Percentiles rank a stretch among this genome's conserved stretches.
Evolutionary conservation across 805 yeast species (phyloP).

Genomic region (Metschnikowia continentalis): DNA sequence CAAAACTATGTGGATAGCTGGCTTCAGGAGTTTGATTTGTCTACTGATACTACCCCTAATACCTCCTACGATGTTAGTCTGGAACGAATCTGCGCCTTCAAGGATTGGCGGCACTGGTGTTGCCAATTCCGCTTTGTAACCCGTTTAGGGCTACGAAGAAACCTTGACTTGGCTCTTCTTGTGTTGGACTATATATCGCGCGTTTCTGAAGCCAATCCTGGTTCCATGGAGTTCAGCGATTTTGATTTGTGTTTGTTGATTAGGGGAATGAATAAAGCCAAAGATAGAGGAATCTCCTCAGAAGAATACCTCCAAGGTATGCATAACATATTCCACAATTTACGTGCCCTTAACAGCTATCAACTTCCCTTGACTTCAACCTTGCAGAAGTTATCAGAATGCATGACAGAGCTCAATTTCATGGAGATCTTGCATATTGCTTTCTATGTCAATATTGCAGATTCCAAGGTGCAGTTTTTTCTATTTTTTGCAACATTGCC

Average conservation of each 20-base stretch:
- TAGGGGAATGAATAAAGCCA: not conserved
- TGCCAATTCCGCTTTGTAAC: constrained; percentile 19
- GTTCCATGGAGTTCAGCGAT: not conserved
- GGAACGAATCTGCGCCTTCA: not conserved
- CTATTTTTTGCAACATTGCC: not conserved
- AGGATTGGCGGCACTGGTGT: constrained; percentile 17
- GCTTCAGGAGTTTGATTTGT: constrained; percentile 6
- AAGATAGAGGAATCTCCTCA: not conserved
- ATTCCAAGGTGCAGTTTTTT: not conserved
- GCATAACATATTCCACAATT: not conserved
- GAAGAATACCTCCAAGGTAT: not conserved
- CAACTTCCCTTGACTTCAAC: not conserved
- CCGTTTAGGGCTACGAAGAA: constrained; percentile 8
- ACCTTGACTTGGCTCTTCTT: not conserved
- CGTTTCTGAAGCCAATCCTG: not conserved
- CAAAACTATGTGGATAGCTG: constrained; percentile 16
- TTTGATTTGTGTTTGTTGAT: not conserved
- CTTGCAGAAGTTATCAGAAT: not conserved
- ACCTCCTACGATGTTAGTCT: not conserved
- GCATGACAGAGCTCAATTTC: not conserved
- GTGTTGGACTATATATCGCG: not conserved
- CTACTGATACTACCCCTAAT: not conserved
- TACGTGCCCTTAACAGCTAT: not conserved
- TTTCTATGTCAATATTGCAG: constrained; percentile 1
- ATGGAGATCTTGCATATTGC: not conserved